Percentiles rank a stretch among this genome's conserved stretches.
Evolutionary conservation across 2,329 filamentous ascomycete genomes (phyloP).

Genomic region (Cordyceps javanica): DNA sequence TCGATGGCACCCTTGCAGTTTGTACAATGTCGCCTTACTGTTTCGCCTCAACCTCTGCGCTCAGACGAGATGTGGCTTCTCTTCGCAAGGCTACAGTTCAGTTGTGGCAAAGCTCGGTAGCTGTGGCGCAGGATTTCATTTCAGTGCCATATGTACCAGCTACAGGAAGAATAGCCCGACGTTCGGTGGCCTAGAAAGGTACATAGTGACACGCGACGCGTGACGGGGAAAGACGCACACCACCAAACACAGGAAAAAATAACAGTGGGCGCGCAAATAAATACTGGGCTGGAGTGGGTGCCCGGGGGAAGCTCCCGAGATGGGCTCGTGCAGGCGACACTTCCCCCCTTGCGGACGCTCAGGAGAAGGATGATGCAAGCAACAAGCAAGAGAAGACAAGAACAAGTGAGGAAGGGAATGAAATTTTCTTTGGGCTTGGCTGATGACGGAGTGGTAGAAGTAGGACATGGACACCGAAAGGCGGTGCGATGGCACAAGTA

Average conservation of each 20-base stretch:
- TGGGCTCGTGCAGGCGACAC: slow-evolving; percentile 8
- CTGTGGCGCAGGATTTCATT: background rate
- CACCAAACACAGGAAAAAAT: background rate
- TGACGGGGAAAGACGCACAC: background rate
- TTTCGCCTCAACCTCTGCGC: background rate
- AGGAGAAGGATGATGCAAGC: background rate
- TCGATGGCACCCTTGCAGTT: background rate
- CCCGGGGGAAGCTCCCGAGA: slow-evolving; percentile 12
- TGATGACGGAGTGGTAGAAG: no score
- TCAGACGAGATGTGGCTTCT: background rate
- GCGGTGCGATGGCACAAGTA: no score
- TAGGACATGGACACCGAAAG: no score
- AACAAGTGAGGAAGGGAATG: background rate
- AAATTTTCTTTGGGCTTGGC: background rate
- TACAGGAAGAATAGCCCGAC: background rate
- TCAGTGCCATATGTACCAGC: background rate
- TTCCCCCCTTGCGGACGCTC: background rate
- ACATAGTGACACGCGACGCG: slow-evolving; percentile 11
- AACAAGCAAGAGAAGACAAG: background rate
- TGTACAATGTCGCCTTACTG: background rate
- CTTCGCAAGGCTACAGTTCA: background rate
- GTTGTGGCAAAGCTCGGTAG: background rate
- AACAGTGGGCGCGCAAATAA: slow-evolving; percentile 3
- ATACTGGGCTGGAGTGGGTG: background rate
- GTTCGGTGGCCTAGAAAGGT: background rate